Conservation (phyloP, 345 rosid species). For the Eucalyptus grandis region DNA sequence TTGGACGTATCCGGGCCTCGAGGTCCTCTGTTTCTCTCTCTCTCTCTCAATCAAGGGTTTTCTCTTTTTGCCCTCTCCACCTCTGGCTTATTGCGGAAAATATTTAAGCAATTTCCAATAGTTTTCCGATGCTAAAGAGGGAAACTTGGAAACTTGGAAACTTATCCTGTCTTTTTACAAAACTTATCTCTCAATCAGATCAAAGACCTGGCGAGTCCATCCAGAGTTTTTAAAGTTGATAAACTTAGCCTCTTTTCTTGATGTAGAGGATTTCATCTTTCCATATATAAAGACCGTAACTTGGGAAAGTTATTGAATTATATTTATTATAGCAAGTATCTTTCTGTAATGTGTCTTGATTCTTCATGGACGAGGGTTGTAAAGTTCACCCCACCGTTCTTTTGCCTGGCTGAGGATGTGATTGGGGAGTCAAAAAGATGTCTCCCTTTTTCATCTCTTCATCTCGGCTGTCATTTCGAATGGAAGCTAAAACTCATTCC, state of each 20-base stretch:
- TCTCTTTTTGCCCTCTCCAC: not conserved
- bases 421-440: not conserved
- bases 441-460: not conserved
- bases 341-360: not conserved
- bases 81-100: not conserved
- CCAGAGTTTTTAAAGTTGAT: not conserved
- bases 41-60: not conserved
- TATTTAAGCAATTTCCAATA: not conserved
- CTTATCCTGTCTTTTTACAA: too few relatives aligned
- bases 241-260: not conserved
- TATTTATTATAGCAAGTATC: not conserved
- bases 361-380: not conserved
- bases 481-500: not conserved
- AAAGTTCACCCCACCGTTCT: not conserved
- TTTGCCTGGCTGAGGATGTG: not conserved
- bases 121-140: not conserved
- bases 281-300: not conserved
- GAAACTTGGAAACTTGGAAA: too few relatives aligned
- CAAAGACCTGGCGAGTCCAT: not conserved
- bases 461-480: not conserved
- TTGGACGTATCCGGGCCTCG: not conserved
- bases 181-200: too few relatives aligned
- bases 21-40: not conserved
- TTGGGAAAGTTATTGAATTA: not conserved
- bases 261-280: not conserved